phyloP scores from a whole-genome alignment of 1,284 basidiomycete genomes.

The Exobasidium cylindrosporum region DNA sequence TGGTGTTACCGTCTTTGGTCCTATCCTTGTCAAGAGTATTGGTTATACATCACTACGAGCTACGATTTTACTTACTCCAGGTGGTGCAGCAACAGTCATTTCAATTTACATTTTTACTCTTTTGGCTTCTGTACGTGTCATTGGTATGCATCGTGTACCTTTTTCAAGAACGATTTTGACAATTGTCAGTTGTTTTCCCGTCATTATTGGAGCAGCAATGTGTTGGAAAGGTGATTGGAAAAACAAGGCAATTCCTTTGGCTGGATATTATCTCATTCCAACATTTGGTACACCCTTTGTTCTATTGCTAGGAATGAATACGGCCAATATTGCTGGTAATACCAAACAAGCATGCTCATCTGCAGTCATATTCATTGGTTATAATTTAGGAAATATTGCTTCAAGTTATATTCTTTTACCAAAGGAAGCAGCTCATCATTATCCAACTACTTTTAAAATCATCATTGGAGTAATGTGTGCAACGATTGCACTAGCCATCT shows the following conservation, averaged over 20 bases:
- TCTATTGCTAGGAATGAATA: slow-evolving; percentile 57
- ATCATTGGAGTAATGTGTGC: slow-evolving; percentile 51
- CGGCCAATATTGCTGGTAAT: slow-evolving; percentile 58
- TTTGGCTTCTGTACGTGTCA: slow-evolving; percentile 47
- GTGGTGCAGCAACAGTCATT: slow-evolving; percentile 58
- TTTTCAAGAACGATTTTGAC: slow-evolving; percentile 57
- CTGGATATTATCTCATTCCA: slow-evolving; percentile 59
- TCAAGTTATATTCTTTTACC: slow-evolving; percentile 49
- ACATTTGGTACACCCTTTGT: slow-evolving; percentile 61
- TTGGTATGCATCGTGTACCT: slow-evolving; percentile 18
- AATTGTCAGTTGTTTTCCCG: slow-evolving; percentile 58
- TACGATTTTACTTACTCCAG: slow-evolving; percentile 57
- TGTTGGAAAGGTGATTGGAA: slow-evolving; percentile 59
- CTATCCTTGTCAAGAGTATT: slow-evolving; percentile 58
- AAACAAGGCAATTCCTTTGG: slow-evolving; percentile 58
- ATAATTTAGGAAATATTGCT: slow-evolving; percentile 32
- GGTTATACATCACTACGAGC: slow-evolving; percentile 58
- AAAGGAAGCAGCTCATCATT: slow-evolving; percentile 50
- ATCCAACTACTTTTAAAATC: slow-evolving; percentile 58
- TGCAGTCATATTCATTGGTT: slow-evolving; percentile 57
- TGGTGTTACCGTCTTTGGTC: slow-evolving; percentile 59
- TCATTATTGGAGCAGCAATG: slow-evolving; percentile 58
- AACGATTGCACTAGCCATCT: slow-evolving; percentile 16
- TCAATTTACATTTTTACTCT: slow-evolving; percentile 57
- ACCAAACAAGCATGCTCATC: slow-evolving; percentile 59